A percentile compares a stretch with the other conserved stretches of the same genome.
Evolutionary conservation across 2,329 filamentous ascomycete species (phyloP).

Genomic region (Drechslerella coelobrocha): DNA sequence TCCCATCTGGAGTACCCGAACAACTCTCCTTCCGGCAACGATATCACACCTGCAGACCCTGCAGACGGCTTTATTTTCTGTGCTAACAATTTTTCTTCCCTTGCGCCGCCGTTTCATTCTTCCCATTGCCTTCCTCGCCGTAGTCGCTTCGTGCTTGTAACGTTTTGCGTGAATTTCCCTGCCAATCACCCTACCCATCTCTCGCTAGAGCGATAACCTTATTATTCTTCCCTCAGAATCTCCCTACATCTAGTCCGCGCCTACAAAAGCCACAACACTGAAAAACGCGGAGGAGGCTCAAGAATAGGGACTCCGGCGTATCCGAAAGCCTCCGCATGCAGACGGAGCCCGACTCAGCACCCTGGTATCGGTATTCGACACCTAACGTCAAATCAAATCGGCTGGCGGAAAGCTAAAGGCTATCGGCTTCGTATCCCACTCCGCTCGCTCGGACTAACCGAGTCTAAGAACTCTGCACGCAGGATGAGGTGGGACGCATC

Average conservation of each 20-base stretch:
- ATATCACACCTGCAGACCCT: conserved; percentile 44
- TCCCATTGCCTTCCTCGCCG: background rate
- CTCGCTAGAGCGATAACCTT: background rate
- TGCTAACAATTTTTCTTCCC: background rate
- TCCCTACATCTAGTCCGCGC: no score
- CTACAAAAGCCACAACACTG: no score
- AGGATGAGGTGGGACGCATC: no score
- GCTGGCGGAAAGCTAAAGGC: conserved; percentile 24
- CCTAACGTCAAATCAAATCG: conserved; percentile 32
- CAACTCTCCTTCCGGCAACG: conserved; percentile 40
- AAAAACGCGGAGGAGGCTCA: no score
- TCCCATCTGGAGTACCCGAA: conserved; percentile 3
- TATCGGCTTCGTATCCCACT: background rate
- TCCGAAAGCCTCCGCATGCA: conserved; percentile 21
- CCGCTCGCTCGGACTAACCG: conserved; percentile 21
- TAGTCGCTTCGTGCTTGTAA: background rate
- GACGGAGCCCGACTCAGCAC: conserved; percentile 19
- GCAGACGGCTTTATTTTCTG: conserved; percentile 11
- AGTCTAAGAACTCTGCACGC: conserved; percentile 2
- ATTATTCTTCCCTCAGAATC: background rate
- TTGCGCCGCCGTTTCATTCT: background rate
- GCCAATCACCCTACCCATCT: no score
- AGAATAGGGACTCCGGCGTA: background rate
- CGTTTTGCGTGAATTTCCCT: no score
- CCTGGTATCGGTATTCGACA: conserved; percentile 7